Base-by-base conservation (phyloP, 495 filamentous ascomycete species). In the Aspergillus saccharolyticus region DNA sequence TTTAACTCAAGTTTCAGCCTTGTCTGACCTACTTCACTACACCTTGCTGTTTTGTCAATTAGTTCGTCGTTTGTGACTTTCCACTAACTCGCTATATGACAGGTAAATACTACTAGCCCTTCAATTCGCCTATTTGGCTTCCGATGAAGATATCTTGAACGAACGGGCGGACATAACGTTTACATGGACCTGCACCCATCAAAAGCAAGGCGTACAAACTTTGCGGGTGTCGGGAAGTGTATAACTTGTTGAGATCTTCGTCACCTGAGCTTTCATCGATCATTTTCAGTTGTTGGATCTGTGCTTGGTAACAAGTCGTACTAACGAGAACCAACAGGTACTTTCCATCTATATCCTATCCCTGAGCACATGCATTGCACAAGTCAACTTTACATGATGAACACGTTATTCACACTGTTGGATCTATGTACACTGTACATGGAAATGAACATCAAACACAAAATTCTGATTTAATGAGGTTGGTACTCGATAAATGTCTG, bases 381-480 rank as follows among this genome's bases (percentile, higher is more conserved):
- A 73, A 76, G 64, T 72, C 66, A 71, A 70, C 66, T 66, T 73
- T 75, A 78, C 63, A 88, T 89, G 87, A 89, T 89, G 82, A 87
- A 80, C 74, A 75, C 17, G 75, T 62, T 88, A 96, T 96, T 96
- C 91, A 96, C 91, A 96, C 91, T 96, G 89, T 96, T 91, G 92
- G 91, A 96, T 83, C 84, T 76, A 76, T 57, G 74, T 59, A 60
- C 66, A 61, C 64, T 64, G 55, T 72, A 71, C 74, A 47, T 66
- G 85, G 85, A 79, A 73, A 86, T 95, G 91, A 94, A 89, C 87
- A 82, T 81, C 80, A 77, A 71, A 83, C 74, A 84, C 79, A 86
- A 90, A 93, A 94, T 87, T 96, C 91, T 96, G 91, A 96, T 96
- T 91, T 95, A 95, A 94, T 94, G 89, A 93, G 89, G 88, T 92